Evolutionary conservation across 1,284 basidiomycete genomes (phyloP), one percentile per base, ranked within the genome.

Genomic region (Amylostereum areolatum): DNA sequence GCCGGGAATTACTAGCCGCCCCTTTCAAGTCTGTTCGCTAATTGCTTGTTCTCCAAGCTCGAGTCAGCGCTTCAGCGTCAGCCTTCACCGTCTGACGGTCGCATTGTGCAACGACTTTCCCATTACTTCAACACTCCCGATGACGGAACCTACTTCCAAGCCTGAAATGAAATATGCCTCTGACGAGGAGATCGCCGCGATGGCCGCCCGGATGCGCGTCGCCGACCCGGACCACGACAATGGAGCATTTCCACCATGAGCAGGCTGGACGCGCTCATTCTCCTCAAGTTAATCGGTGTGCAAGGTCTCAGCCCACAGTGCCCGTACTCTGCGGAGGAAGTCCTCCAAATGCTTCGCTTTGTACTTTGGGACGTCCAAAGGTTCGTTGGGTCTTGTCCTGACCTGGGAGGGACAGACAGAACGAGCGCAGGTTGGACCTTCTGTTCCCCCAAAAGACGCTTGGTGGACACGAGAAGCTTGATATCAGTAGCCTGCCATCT

Each of bases 351-450:
- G 34, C 53, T 52, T 27, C 49, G 43, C 42, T 41, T 48, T 11
- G 54, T 47, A 7, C 53, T 60, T 12, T 60, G 56, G 55, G 58
- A 58, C 37, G 40, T 51, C 25, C 57, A 60, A 45, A 48, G 58
- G 45, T 52, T 12, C 37, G 37, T n/a, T 18, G 12, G 37, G 37
- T 25, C 12, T 39, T 35, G 9, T 9, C 34, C 34, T 9, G 9
- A 35, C 34, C 2, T 35, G 9, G 34, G n/a, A n/a, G 34, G 9
- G 34, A 8, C 7, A 39, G 7, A 7, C 37, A 6, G 7, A n/a
- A n/a, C n/a, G n/a, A 7, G n/a, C 12, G 12, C 12, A 39, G 37
- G 27, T 25, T 57, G 12, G 59, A 60, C 29, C 55, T 59, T 47
- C 44, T 59, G 4, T 57, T 59, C 36, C 57, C 52, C 24, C 45